A percentile compares a stretch with the other conserved stretches of the same genome.
Evolutionary conservation across 495 filamentous ascomycete genomes (phyloP).

Genomic region (Recurvomyces mirabilis): DNA sequence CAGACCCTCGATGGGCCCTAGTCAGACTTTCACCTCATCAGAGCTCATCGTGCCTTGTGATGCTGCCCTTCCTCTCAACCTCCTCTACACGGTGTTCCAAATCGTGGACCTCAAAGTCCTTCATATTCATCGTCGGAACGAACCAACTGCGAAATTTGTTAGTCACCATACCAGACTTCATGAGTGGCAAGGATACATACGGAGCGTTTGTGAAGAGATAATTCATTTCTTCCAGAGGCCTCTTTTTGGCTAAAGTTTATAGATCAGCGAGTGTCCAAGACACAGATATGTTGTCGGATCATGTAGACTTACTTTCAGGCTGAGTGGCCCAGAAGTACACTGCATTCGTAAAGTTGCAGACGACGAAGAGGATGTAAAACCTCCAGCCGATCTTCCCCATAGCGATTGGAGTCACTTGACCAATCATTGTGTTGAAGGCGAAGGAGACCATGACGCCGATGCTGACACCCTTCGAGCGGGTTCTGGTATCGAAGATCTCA

Average conservation of each 20-base stretch:
- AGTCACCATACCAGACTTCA: no score
- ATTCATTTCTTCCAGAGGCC: slow-evolving; percentile 62
- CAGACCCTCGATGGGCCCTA: no score
- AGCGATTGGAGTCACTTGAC: slow-evolving; percentile 51
- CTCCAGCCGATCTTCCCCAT: slow-evolving; percentile 49
- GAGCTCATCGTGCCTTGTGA: slow-evolving; percentile 6
- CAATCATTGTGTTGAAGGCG: slow-evolving; percentile 65
- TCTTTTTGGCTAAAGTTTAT: no score
- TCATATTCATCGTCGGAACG: slow-evolving; percentile 39
- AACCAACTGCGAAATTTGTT: no score
- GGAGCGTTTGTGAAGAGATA: slow-evolving; percentile 58
- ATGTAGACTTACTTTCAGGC: no score
- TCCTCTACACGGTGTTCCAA: slow-evolving; percentile 35
- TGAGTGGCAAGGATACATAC: no score
- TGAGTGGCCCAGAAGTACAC: slow-evolving; percentile 55
- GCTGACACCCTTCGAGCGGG: slow-evolving; percentile 53
- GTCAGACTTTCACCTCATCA: no score
- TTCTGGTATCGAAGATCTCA: slow-evolving; percentile 60
- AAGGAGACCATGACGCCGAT: slow-evolving; percentile 55
- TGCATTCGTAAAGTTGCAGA: slow-evolving; percentile 48
- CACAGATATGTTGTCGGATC: no score
- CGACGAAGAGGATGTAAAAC: slow-evolving; percentile 48
- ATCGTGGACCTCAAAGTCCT: slow-evolving; percentile 33
- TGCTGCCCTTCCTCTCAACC: slow-evolving; percentile 34
- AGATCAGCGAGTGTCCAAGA: no score